Evolutionary conservation across 23 red algal species (phyloP).

Genomic region (Gracilaria gracilis): DNA sequence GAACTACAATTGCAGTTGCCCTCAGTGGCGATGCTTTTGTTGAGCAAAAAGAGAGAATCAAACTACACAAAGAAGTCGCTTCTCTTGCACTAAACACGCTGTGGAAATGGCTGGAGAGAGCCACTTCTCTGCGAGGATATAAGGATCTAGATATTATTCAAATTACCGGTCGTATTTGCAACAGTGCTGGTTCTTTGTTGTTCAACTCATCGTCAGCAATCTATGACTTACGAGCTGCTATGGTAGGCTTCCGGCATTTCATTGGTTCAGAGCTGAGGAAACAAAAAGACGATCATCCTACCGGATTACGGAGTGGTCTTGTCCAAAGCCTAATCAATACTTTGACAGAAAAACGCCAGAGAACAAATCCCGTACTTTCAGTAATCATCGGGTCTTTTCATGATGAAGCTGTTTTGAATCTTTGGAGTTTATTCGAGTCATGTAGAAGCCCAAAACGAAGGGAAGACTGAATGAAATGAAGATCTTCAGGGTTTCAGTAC

Average conservation of each 20-base stretch:
- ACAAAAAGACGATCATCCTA: background rate
- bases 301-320: background rate
- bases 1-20: background rate
- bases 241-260: constrained; percentile 62
- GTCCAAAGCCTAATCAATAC: constrained; percentile 14
- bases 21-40: constrained; percentile 20
- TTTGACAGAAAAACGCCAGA: constrained; percentile 34
- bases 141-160: constrained; percentile 40
- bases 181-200: constrained; percentile 40
- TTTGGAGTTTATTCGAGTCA: constrained; percentile 1
- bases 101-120: constrained; percentile 42
- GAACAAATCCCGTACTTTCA: constrained; percentile 58
- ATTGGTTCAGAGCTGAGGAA: constrained; percentile 42
- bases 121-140: constrained; percentile 1
- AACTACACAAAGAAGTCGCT: constrained; percentile 57
- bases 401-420: constrained; percentile 7
- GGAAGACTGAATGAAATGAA: constrained; percentile 4
- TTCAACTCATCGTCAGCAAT: constrained; percentile 48
- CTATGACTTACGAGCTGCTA: constrained; percentile 60
- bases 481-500: constrained; percentile 20
- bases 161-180: constrained; percentile 41
- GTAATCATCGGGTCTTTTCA: constrained; percentile 15
- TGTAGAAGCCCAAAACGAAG: background rate
- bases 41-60: constrained; percentile 53
- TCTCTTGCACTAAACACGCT: constrained; percentile 58